phyloP scores from a whole-genome alignment of 1,139 yeast species.

The Geotrichum klebahnii region DNA sequence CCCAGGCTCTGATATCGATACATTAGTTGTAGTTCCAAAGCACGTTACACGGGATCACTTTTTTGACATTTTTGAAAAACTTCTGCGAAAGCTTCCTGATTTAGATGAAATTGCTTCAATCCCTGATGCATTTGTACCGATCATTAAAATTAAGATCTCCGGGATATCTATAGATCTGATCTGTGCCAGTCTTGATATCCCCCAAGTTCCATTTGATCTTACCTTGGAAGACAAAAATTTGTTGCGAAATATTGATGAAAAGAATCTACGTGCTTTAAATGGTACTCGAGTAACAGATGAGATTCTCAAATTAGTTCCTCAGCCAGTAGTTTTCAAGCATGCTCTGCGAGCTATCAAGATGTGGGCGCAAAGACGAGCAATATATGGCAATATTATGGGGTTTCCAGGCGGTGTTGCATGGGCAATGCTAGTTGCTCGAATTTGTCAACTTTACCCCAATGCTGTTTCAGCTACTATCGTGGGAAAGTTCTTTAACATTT shows the following conservation, averaged over 20 bases:
- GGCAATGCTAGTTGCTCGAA: slow-evolving; percentile 98
- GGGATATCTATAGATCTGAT: slow-evolving; percentile 90
- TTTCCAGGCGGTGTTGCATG: slow-evolving; percentile 99
- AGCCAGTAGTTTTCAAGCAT: slow-evolving; percentile 86
- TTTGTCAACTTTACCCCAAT: slow-evolving; percentile 93
- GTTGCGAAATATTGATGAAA: slow-evolving; percentile 80
- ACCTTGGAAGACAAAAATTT: slow-evolving; percentile 80
- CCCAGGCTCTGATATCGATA: slow-evolving; percentile 97
- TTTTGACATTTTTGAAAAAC: slow-evolving; percentile 67
- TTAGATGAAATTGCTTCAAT: slow-evolving; percentile 86
- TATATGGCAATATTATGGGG: slow-evolving; percentile 91
- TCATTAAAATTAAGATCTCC: slow-evolving; percentile 77
- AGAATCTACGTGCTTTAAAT: slow-evolving; percentile 79
- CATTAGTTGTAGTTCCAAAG: slow-evolving; percentile 90
- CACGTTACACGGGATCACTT: slow-evolving; percentile 91
- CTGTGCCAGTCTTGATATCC: slow-evolving; percentile 73
- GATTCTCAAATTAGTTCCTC: slow-evolving; percentile 81
- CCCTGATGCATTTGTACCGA: slow-evolving; percentile 96
- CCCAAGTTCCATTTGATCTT: slow-evolving; percentile 71
- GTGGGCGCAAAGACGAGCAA: slow-evolving; percentile 95
- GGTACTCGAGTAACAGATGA: slow-evolving; percentile 98
- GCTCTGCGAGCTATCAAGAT: slow-evolving; percentile 87
- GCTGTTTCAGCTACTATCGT: slow-evolving; percentile 90
- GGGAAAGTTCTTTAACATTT: slow-evolving; percentile 79
- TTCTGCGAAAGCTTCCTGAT: slow-evolving; percentile 68